A percentile compares a stretch with the other conserved stretches of the same genome.
phyloP scores from a whole-genome alignment of 164 flowering plant genomes.

The Magnolia officinalis region DNA sequence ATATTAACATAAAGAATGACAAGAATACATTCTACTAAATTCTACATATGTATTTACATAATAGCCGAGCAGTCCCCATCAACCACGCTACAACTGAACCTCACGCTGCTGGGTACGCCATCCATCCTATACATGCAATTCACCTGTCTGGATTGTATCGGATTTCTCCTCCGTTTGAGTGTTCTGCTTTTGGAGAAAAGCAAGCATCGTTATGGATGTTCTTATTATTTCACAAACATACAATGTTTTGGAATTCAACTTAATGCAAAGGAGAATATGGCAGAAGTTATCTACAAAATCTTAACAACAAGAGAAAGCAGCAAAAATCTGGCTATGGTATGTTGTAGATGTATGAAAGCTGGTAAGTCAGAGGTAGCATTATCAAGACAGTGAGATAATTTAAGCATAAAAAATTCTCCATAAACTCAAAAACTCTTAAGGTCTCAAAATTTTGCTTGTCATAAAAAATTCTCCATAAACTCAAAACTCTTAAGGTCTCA shows the following conservation, averaged over 20 bases:
- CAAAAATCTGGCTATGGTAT: no score
- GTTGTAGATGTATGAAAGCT: no score
- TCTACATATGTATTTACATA: slow-evolving; percentile 6
- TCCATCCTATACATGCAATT: slow-evolving; percentile 2
- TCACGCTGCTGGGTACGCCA: no score
- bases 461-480: no score
- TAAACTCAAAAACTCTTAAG: no score
- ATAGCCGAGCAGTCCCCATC: not conserved
- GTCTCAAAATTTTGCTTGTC: no score
- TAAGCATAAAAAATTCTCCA: no score
- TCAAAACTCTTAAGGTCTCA: no score
- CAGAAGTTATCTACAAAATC: not conserved
- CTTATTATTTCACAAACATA: not conserved
- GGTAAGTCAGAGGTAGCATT: no score
- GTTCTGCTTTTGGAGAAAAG: not conserved
- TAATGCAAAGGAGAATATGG: not conserved
- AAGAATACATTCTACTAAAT: slow-evolving; percentile 5
- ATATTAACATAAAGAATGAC: slow-evolving; percentile 14
- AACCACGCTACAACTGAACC: not conserved
- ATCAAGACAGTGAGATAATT: no score
- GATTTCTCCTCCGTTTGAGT: not conserved
- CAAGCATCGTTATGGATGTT: not conserved
- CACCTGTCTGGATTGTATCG: not conserved
- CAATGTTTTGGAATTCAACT: not conserved
- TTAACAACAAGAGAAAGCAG: not conserved